phyloP scores from a whole-genome alignment of 2,329 filamentous ascomycete genomes.

The Diaporthe citriasiana region DNA sequence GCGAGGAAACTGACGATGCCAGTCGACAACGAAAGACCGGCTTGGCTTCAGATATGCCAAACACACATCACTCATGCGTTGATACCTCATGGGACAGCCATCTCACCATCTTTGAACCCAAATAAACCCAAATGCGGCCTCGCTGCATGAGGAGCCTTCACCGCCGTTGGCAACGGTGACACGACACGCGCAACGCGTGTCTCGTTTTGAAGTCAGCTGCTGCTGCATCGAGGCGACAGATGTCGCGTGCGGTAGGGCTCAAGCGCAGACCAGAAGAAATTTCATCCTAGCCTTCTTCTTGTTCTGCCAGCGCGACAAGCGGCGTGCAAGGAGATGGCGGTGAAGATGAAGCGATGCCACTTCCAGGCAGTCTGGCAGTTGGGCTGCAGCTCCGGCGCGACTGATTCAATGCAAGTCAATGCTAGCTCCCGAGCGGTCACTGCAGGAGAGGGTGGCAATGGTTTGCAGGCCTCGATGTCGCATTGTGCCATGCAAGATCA shows the following conservation, averaged over 20 bases:
- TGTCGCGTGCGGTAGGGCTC: constrained; percentile 28
- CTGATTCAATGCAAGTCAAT: constrained; percentile 26
- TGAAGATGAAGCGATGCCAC: constrained; percentile 36
- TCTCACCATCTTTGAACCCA: constrained; percentile 23
- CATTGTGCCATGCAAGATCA: constrained; percentile 36
- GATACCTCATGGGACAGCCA: constrained; percentile 8
- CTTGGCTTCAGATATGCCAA: constrained; percentile 3
- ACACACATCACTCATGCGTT: constrained; percentile 12
- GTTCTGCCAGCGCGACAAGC: constrained; percentile 38
- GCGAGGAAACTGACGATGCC: constrained; percentile 20
- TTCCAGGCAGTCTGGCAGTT: constrained; percentile 22
- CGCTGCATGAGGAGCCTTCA: constrained; percentile 15
- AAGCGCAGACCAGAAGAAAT: constrained; percentile 13
- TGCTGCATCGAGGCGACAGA: constrained; percentile 16
- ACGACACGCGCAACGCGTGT: constrained; percentile 14
- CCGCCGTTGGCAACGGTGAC: constrained; percentile 5
- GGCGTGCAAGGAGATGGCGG: constrained; percentile 37
- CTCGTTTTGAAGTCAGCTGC: neutral
- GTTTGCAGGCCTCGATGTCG: constrained; percentile 28
- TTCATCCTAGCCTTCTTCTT: constrained; percentile 3
- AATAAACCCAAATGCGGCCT: neutral
- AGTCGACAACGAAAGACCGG: neutral
- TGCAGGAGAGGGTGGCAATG: constrained; percentile 25
- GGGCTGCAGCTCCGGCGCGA: constrained; percentile 26
- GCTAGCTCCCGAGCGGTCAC: constrained; percentile 23